Percentiles rank a stretch among this genome's conserved stretches.
These are phyloP conservation scores for Chaetomium strumarium DNA, from an alignment of 2,329 filamentous ascomycete species.

Conservation along the genomic window DNA sequence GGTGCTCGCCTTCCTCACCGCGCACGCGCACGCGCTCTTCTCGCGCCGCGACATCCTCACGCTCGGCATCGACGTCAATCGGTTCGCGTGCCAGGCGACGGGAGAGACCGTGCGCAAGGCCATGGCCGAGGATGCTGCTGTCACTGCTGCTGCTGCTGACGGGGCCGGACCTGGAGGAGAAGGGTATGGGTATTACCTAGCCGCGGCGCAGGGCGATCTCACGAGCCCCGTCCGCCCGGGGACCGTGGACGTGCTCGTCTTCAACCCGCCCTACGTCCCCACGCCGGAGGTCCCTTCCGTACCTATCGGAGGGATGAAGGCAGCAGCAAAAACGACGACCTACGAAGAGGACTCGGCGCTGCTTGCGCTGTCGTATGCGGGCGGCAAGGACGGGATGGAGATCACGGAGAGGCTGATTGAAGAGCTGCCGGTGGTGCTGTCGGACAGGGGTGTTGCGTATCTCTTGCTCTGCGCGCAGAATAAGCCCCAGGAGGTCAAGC, in stretches of 20 bases:
- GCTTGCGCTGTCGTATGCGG: constrained; percentile 80
- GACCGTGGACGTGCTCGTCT: constrained; percentile 76
- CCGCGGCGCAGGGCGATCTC: constrained; percentile 66
- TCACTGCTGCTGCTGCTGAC: background rate
- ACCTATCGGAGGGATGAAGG: constrained; percentile 22
- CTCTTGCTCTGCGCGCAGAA: constrained; percentile 88
- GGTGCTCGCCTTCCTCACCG: constrained; percentile 80
- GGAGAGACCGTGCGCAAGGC: constrained; percentile 57
- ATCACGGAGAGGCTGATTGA: constrained; percentile 75
- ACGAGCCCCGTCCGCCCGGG: constrained; percentile 51
- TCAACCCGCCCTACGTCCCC: constrained; percentile 96
- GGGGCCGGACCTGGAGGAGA: background rate
- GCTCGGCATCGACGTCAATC: constrained; percentile 78
- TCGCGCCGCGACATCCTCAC: constrained; percentile 64
- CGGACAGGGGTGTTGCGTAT: constrained; percentile 72
- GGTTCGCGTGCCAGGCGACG: constrained; percentile 74
- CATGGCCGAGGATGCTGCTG: constrained; percentile 14
- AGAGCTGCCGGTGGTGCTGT: constrained; percentile 59
- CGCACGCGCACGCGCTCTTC: constrained; percentile 67
- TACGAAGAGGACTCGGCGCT: constrained; percentile 82
- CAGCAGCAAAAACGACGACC: constrained; percentile 23
- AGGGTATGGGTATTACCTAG: constrained; percentile 51
- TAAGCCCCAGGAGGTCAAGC: constrained; percentile 52
- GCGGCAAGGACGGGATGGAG: constrained; percentile 88
- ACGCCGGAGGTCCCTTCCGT: constrained; percentile 64